Percentiles rank a stretch among this genome's conserved stretches.
Evolutionary conservation across 192 early-diverging fungal genomes (phyloP).

Genomic region (Coemansia asiatica): DNA sequence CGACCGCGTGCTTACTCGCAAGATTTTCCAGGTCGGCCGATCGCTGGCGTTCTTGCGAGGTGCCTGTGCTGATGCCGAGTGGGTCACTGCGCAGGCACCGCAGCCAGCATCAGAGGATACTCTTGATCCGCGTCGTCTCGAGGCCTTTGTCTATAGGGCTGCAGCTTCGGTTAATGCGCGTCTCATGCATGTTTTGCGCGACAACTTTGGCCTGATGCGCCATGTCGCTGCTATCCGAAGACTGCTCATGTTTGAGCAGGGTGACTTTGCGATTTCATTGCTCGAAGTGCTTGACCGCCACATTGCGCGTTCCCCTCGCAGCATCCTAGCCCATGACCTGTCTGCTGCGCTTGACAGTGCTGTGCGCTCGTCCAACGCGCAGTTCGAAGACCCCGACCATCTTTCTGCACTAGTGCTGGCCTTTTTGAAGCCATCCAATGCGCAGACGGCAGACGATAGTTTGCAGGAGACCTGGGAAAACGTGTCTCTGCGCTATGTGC

Average conservation of each 20-base stretch:
- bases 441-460: slow-evolving; percentile 13
- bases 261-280: slow-evolving; percentile 90
- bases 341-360: slow-evolving; percentile 83
- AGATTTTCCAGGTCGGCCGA: slow-evolving; percentile 86
- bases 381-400: slow-evolving; percentile 77
- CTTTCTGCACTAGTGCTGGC: slow-evolving; percentile 55
- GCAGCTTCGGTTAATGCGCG: slow-evolving; percentile 71
- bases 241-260: slow-evolving; percentile 90
- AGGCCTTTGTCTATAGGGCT: slow-evolving; percentile 69
- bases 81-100: slow-evolving; percentile 48
- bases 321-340: slow-evolving; percentile 85
- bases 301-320: slow-evolving; percentile 67
- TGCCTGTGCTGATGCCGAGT: slow-evolving; percentile 63
- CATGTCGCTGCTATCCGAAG: slow-evolving; percentile 84
- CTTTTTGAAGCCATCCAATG: slow-evolving; percentile 21
- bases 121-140: slow-evolving; percentile 68
- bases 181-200: slow-evolving; percentile 77
- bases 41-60: slow-evolving; percentile 80
- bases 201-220: slow-evolving; percentile 78
- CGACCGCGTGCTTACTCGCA: slow-evolving; percentile 69
- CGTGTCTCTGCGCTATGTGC: slow-evolving; percentile 84
- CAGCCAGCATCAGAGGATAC: slow-evolving; percentile 49
- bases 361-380: slow-evolving; percentile 85
- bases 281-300: slow-evolving; percentile 73
- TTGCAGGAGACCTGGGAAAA: slow-evolving; percentile 88